Evolutionary conservation across 2,329 filamentous ascomycete species (phyloP).

Genomic region (Neopestalotiopsis sp.): DNA sequence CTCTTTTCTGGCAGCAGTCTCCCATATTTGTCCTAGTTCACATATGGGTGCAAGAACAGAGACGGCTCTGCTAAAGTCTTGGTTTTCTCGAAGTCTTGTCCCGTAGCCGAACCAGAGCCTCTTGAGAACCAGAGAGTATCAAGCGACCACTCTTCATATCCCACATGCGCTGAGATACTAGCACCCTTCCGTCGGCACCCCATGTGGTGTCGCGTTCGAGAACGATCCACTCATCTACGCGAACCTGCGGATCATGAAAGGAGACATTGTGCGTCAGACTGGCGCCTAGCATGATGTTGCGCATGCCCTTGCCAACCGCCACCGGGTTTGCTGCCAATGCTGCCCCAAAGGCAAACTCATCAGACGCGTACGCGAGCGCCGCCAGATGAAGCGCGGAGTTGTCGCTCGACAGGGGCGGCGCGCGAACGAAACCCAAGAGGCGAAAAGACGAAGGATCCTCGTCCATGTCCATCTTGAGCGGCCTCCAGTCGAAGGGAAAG

Average conservation of each 20-base stretch:
- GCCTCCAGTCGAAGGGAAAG: constrained; percentile 15
- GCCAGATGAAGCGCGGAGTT: constrained; percentile 16
- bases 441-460: background rate
- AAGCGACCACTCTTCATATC: constrained; percentile 17
- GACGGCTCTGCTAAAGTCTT: background rate
- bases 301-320: constrained; percentile 9
- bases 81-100: background rate
- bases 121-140: constrained; percentile 20
- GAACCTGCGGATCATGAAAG: constrained; percentile 21
- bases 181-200: constrained; percentile 21
- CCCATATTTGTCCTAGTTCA: too few species aligned
- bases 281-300: constrained; percentile 22
- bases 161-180: constrained; percentile 21
- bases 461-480: background rate
- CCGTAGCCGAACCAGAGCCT: constrained; percentile 21
- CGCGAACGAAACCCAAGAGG: constrained; percentile 3
- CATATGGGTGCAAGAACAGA: too few species aligned
- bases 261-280: constrained; percentile 25
- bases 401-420: background rate
- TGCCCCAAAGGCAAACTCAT: constrained; percentile 22
- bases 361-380: constrained; percentile 24
- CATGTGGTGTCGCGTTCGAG: constrained; percentile 23
- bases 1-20: too few species aligned
- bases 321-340: constrained; percentile 18
- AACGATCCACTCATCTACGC: constrained; percentile 23